Evolutionary conservation across 2,329 filamentous ascomycete genomes (phyloP).

Genomic region (Fusarium vanettenii): DNA sequence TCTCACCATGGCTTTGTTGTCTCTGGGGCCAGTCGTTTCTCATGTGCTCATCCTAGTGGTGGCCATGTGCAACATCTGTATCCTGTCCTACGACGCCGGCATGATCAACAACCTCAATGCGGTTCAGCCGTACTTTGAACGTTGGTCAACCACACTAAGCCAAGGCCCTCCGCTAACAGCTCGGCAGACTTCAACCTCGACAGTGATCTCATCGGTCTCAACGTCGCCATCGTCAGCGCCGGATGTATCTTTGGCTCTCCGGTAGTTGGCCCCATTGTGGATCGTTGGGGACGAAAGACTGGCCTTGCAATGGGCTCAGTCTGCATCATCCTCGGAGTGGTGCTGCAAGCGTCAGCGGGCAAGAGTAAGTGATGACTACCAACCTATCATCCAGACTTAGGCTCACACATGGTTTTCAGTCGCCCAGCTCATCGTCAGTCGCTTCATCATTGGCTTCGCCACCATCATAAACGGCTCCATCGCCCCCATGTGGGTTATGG

Average conservation of each 20-base stretch:
- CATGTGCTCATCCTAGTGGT: constrained; percentile 12
- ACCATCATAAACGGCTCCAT: constrained; percentile 15
- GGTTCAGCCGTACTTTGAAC: constrained; percentile 9
- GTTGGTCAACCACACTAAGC: neutral
- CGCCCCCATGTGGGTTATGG: constrained; percentile 20
- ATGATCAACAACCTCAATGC: constrained; percentile 24
- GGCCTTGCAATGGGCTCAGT: constrained; percentile 11
- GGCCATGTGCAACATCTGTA: constrained; percentile 19
- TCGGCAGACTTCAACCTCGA: constrained; percentile 10
- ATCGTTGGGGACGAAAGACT: constrained; percentile 17
- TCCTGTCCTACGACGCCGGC: constrained; percentile 17
- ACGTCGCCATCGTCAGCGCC: constrained; percentile 14
- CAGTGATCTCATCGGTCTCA: constrained; percentile 14
- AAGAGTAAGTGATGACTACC: neutral
- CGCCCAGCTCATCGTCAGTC: constrained; percentile 8
- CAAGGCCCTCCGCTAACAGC: neutral
- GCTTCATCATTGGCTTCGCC: constrained; percentile 14
- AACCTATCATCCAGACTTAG: neutral
- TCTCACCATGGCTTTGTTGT: neutral
- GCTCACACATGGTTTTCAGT: neutral
- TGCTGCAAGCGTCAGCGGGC: constrained; percentile 5
- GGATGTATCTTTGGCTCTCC: constrained; percentile 15
- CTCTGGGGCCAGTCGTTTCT: constrained; percentile 2
- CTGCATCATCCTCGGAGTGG: constrained; percentile 15
- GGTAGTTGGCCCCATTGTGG: constrained; percentile 12